Evolutionary conservation across 2,329 filamentous ascomycete species (phyloP), one percentile per base, ranked within the genome.

Genomic region (Ophiocordyceps camponoti-floridani): DNA sequence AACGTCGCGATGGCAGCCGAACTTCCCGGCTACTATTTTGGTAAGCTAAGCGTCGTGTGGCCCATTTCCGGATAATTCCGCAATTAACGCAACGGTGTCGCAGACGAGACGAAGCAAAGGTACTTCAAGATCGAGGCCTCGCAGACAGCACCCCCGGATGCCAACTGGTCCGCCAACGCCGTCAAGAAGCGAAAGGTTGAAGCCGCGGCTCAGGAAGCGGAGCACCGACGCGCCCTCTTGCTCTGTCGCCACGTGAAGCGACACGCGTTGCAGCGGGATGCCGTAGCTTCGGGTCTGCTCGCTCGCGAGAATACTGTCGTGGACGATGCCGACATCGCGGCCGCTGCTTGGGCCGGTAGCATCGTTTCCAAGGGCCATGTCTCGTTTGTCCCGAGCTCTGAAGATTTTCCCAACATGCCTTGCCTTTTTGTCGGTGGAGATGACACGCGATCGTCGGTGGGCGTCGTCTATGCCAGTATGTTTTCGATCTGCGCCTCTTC

Each of bases 121-220:
- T 84, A 83, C 54, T 84, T 83, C 59, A 79, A 75, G 52, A 72
- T 84, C 43, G 73, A 81, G 54, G 70, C 67, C 41, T 66, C 72
- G 37, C 66, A 71, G 45, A 67, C 66, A 14, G 73, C 74, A 1
- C 68, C 75, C 0, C 49, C 62, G 2, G 59, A 57, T 8, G 64
- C 70, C 0, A 59, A 66, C 14, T 82, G 77, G 62, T 75, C 77
- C 9, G 61, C 66, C n/a, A 64, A 73, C 41, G 67, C 68, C 7
- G 72, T 81, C 46, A 79, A 75, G 58, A 67, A 66, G 50, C 73
- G 73, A 44, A 68, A 68, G 47, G 49, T 63, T 3, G 63, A 71
- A 30, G 63, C 70, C 33, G 58, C 58, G 19, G 56, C 57, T 5
- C 54, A 53, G 1, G 45, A 52, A 40, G 55, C 51, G 11, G 53